Percentiles rank a stretch among this genome's conserved stretches.
These are phyloP conservation scores for Lotmaria passim DNA, from an alignment of 208 protist species.

Conservation along the genomic window DNA sequence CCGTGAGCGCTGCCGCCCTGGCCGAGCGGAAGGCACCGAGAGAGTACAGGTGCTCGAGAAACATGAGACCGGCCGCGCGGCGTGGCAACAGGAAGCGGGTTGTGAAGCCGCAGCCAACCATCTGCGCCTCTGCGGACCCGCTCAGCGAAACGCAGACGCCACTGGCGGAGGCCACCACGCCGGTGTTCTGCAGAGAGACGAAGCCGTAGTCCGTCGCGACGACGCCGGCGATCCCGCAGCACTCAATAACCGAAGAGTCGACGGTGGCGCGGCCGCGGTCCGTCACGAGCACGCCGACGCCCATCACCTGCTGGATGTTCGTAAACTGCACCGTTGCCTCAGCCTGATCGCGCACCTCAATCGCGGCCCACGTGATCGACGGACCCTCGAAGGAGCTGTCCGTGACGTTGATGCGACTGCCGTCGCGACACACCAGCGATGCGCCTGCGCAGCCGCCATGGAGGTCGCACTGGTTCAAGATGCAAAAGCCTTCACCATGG, in stretches of 20 bases:
- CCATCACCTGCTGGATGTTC: constrained; percentile 37
- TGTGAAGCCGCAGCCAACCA: constrained; percentile 29
- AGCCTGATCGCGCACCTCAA: constrained; percentile 31
- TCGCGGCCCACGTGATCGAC: constrained; percentile 37
- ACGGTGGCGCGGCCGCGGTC: constrained; percentile 17
- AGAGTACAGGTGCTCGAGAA: constrained; percentile 10
- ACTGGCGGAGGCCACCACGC: constrained; percentile 32
- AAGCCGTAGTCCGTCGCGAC: constrained; percentile 26
- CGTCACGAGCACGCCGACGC: constrained; percentile 38
- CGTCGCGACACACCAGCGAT: constrained; percentile 26
- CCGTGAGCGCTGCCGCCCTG: background rate
- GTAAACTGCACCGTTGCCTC: constrained; percentile 11
- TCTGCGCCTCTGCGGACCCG: constrained; percentile 9
- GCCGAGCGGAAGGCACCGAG: background rate
- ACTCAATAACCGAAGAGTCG: constrained; percentile 29
- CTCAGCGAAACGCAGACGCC: constrained; percentile 42
- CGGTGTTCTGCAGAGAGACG: constrained; percentile 35
- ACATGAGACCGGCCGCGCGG: constrained; percentile 11
- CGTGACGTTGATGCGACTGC: constrained; percentile 17
- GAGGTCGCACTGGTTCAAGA: constrained; percentile 46
- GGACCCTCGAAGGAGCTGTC: constrained; percentile 42
- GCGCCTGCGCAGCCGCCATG: constrained; percentile 33
- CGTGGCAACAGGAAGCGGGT: constrained; percentile 25
- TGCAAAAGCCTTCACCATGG: constrained; percentile 3
- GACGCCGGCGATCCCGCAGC: constrained; percentile 40